Evolutionary conservation across 176 grass and related monocot genomes (phyloP), one percentile per base, ranked within the genome.

Genomic region (Bromus sterilis): DNA sequence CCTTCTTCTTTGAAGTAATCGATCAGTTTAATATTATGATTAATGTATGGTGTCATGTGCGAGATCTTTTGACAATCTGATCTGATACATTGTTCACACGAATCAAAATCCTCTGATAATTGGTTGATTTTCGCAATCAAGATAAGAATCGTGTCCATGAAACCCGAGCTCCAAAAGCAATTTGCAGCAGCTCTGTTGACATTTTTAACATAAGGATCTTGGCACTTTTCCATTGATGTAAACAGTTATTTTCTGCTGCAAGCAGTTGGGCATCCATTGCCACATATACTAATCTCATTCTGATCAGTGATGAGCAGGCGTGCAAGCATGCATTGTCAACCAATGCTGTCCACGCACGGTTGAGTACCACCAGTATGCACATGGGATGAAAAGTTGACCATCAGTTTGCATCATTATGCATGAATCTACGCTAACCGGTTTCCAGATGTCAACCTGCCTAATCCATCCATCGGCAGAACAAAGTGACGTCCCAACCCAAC

Each of bases 371-470:
- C 49, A 53, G 49, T 7, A 53, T 9, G 6, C n/a, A 67, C 63
- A 34, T 67, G 36, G 11, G 9, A 23, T n/a, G 35, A 37, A 32
- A 11, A 29, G 58, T 46, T 78, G 76, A 78, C 28, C 23, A 9
- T 41, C 14, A 21, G 39, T 44, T 13, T 28, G 67, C 9, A 44
- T 41, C 39, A 24, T 29, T 40, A 46, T 46, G 71, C 10, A n/a
- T 32, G 75, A 5, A 13, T 29, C 36, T 20, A 53, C 75, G 41
- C 32, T 76, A 58, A 12, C 2, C 28, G 56, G 8, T 14, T 7
- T 29, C 60, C 61, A 75, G 59, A 82, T 74, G 85, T 87, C 72
- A 87, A 82, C 79, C 79, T 25, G 24, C 24, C 23, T 60, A 51
- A 3, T 49, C 48, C 21, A 3, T 49, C 48, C 21, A 82, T 76